phyloP scores from a whole-genome alignment of 2,329 filamentous ascomycete genomes.

The Cercospora sp. region DNA sequence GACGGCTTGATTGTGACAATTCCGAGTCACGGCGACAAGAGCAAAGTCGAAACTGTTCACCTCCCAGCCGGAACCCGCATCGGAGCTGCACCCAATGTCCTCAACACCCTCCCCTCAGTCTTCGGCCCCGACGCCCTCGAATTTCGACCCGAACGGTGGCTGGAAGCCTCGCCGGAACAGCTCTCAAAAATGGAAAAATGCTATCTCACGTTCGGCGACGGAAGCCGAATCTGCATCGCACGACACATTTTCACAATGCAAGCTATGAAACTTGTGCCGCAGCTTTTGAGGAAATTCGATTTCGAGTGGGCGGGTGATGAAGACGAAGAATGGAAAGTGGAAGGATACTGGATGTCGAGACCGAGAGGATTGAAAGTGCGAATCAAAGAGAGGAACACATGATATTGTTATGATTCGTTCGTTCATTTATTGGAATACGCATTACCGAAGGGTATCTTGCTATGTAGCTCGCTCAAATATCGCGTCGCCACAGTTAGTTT shows the following conservation, averaged over 20 bases:
- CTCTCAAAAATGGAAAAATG: constrained; percentile 47
- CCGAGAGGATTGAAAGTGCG: constrained; percentile 5
- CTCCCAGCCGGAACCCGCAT: constrained; percentile 11
- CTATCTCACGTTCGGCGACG: constrained; percentile 37
- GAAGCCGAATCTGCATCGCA: constrained; percentile 40
- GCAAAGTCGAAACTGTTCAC: not conserved
- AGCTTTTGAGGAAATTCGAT: constrained; percentile 31
- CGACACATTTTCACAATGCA: constrained; percentile 33
- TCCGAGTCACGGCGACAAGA: not conserved
- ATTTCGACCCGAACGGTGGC: constrained; percentile 20
- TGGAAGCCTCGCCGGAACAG: constrained; percentile 39
- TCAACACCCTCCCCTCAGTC: constrained; percentile 30
- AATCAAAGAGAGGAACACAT: not conserved
- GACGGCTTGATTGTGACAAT: not conserved
- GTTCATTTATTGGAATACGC: not conserved
- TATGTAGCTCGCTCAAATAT: not conserved
- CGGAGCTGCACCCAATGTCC: constrained; percentile 1
- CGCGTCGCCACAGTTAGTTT: not conserved
- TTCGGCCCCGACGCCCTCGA: constrained; percentile 13
- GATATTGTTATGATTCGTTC: not conserved
- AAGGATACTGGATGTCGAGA: constrained; percentile 1
- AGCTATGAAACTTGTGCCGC: constrained; percentile 35
- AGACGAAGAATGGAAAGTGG: not conserved
- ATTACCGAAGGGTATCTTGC: constrained; percentile 6
- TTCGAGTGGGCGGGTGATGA: not conserved